phyloP scores from a whole-genome alignment of 192 early-diverging fungal genomes.

The Coemansia reversa region DNA sequence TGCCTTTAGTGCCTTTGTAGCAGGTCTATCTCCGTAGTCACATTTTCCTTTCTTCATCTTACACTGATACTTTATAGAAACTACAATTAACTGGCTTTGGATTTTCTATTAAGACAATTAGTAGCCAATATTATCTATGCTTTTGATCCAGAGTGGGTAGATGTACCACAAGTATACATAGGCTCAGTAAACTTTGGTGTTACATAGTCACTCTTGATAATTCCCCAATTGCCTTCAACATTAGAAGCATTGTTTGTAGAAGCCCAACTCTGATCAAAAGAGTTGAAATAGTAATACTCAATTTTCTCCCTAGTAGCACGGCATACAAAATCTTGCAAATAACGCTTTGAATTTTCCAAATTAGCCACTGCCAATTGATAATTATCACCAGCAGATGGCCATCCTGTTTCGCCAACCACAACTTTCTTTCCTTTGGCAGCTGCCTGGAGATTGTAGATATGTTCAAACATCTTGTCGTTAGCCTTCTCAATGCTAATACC shows the following conservation, averaged over 20 bases:
- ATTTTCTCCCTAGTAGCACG: slow-evolving; percentile 49
- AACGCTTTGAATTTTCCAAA: slow-evolving; percentile 54
- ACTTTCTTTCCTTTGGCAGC: slow-evolving; percentile 54
- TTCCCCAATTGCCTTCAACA: slow-evolving; percentile 49
- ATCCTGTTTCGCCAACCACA: slow-evolving; percentile 62
- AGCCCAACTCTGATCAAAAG: slow-evolving; percentile 65
- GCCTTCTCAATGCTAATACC: slow-evolving; percentile 42
- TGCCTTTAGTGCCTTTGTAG: too few relatives aligned
- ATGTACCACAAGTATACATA: slow-evolving; percentile 17
- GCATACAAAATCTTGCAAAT: slow-evolving; percentile 59
- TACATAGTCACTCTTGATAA: slow-evolving; percentile 25
- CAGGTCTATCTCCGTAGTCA: too few relatives aligned
- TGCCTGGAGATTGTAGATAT: slow-evolving; percentile 42
- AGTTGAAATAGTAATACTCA: slow-evolving; percentile 62
- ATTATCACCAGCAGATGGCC: slow-evolving; percentile 54
- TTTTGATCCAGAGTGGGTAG: neutral
- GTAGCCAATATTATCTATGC: neutral
- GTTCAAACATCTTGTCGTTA: slow-evolving; percentile 54
- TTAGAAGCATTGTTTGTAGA: slow-evolving; percentile 41
- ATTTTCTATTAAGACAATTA: neutral
- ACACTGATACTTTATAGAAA: too few relatives aligned
- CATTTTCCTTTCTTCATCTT: too few relatives aligned
- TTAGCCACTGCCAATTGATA: slow-evolving; percentile 53
- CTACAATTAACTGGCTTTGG: neutral
- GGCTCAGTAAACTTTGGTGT: slow-evolving; percentile 41